Evolutionary conservation across 164 flowering plant genomes (phyloP), one percentile per base, ranked within the genome.

Genomic region (Litsea cubeba): DNA sequence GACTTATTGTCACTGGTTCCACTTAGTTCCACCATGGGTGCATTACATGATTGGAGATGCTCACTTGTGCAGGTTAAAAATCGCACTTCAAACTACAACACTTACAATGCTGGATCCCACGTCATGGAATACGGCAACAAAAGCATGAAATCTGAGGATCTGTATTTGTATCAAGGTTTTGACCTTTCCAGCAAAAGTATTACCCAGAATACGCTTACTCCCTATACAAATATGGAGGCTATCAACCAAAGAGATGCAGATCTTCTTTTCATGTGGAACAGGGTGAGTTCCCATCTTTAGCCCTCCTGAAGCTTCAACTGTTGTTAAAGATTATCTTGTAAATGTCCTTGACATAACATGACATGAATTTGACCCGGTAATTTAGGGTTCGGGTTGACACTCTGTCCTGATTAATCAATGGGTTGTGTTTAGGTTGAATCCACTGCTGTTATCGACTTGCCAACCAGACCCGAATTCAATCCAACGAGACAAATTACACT

Each of bases 211-310:
- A 75, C 67, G 3, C 63, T 82, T 60, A 72, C 15, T 2, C 70
- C 18, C 7, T 63, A 66, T 12, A 18, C 71, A 25, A 79, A 5
- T 18, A 70, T 88, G 85, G 97, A 78, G 49, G 91, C 80, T 65
- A 83, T 95, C n/a, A 88, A 93, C 79, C 99, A 95, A 72, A 85
- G 98, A 79, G 97, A 93, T 78, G 99, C 98, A 2, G 97, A 95
- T 75, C 82, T 95, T 77, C 81, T 86, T 70, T 93, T 83, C 83
- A 65, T 95, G 28, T 91, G 94, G 97, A 87, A 87, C 28, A 81
- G 77, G 89, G 97, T 93, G 64, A 75, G 83, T 40, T 26, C n/a
- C 49, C 8, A 17, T n/a, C 11, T 32, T 15, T 67, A 30, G 40
- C 11, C 30, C 5, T 64, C 12, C 12, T 2, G 7, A 64, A 23